A percentile compares a stretch with the other conserved stretches of the same genome.
Conservation (phyloP, 1,139 yeast species). For the Yamadazyma atmosphaerica region DNA sequence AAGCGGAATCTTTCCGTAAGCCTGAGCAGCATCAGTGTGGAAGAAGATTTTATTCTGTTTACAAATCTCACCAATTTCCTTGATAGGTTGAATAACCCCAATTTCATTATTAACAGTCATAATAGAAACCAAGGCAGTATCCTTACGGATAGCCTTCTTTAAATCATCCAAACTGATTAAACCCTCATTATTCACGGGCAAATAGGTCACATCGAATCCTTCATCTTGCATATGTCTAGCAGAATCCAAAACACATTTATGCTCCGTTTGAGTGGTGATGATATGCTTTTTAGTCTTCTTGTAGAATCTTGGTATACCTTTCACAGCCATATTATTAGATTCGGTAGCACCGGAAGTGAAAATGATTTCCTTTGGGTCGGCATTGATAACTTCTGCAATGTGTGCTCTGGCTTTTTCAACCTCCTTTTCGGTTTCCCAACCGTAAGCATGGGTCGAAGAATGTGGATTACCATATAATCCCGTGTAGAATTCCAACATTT, state of each 20-base stretch:
- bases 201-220: constrained; percentile 93
- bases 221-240: constrained; percentile 94
- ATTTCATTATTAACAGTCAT: constrained; percentile 99
- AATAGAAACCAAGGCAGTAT: constrained; percentile 86
- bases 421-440: constrained; percentile 97
- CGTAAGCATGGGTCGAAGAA: constrained; percentile 95
- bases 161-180: constrained; percentile 74
- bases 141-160: constrained; percentile 83
- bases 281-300: constrained; percentile 87
- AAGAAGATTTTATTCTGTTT: constrained; percentile 85
- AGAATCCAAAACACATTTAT: constrained; percentile 95
- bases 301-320: constrained; percentile 95
- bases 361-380: constrained; percentile 95
- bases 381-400: constrained; percentile 80
- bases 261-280: constrained; percentile 95
- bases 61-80: constrained; percentile 89
- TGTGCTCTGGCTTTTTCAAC: constrained; percentile 85
- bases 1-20: constrained; percentile 88
- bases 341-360: constrained; percentile 99
- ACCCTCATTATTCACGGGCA: constrained; percentile 83
- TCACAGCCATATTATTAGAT: constrained; percentile 88
- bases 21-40: constrained; percentile 99
- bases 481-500: constrained; percentile 88
- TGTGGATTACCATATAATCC: constrained; percentile 98
- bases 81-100: constrained; percentile 95